These are phyloP conservation scores for Yamadazyma sp. DNA, from an alignment of 805 yeast species.

Conservation along the genomic window DNA sequence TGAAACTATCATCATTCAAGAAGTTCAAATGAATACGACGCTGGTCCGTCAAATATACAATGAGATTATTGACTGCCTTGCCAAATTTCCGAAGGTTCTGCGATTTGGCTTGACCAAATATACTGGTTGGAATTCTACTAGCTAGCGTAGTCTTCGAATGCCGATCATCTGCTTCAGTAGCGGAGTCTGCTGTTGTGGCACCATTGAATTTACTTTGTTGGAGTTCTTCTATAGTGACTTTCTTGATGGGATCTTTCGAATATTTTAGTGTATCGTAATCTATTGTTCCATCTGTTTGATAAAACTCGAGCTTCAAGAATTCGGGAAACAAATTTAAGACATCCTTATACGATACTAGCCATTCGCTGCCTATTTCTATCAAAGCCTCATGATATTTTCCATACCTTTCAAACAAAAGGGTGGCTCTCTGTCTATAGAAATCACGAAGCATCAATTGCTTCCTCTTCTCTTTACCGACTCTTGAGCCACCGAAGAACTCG, in stretches of 20 bases:
- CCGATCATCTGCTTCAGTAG: conserved; percentile 15
- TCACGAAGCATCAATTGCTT: conserved; percentile 37
- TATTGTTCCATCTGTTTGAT: not conserved
- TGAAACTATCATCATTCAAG: conserved; percentile 23
- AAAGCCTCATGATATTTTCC: conserved; percentile 38
- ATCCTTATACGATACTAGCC: conserved; percentile 38
- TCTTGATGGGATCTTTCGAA: conserved; percentile 13
- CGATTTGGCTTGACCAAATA: conserved; percentile 18
- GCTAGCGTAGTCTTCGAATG: conserved; percentile 7
- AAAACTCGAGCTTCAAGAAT: conserved; percentile 29
- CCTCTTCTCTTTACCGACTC: conserved; percentile 21
- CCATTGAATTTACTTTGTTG: conserved; percentile 5
- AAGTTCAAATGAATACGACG: conserved; percentile 48
- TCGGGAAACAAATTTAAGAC: conserved; percentile 39
- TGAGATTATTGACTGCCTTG: conserved; percentile 41
- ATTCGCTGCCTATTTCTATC: conserved; percentile 41
- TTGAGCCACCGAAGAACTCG: conserved; percentile 23
- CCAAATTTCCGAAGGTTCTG: conserved; percentile 26
- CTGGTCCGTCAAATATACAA: conserved; percentile 52
- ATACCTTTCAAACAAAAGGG: conserved; percentile 32
- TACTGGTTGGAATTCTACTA: conserved; percentile 10
- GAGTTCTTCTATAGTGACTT: conserved; percentile 15
- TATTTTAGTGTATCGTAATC: conserved; percentile 11
- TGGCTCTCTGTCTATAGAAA: conserved; percentile 33
- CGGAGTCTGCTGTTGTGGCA: conserved; percentile 15